Evolutionary conservation across 768 basidiomycete species (phyloP), one percentile per base, ranked within the genome.

Genomic region (Serendipita indica): DNA sequence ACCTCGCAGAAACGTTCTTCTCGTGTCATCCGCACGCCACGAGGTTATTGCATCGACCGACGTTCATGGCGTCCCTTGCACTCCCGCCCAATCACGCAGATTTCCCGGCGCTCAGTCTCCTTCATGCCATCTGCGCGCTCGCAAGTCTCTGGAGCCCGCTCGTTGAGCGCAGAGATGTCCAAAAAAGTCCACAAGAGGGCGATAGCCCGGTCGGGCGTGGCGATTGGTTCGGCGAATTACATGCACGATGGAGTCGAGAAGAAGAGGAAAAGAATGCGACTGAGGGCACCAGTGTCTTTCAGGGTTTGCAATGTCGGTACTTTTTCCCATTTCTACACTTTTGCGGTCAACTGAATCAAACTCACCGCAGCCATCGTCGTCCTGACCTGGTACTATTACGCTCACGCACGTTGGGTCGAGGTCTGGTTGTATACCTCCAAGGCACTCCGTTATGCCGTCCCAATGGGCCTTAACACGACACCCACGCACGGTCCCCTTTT

Each of bases 41-140:
- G 60, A 80, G 83, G 33, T 71, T 91, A 27, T 75, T 93, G 61
- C 85, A 89, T 69, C 73, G 70, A 2, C 68, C 80, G 0, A 79
- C 75, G 27, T 87, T 92, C 64, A 72, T 87, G 68, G 71, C 77
- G 10, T 74, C 80, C 0, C 75, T 91, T 39, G 70, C 77, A 0
- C 71, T 87, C 3, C 78, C 84, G 0, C 83, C 84, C 0, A 76
- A 73, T 22, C 83, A 88, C 63, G 77, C 80, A 3, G 79, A 82
- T 59, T 93, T 89, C 65, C 90, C 90, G 5, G 74, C 77, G 32
- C 67, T 77, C 3, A 76, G 83, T 6, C 70, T 90, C 37, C 75
- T 93, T 0, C 89, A 93, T 66, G 86, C 87, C n/a, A 86, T 93
- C 54, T 89, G 88, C 69, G 89, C 87, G 1, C 74, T 83, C 33